Conservation (phyloP, 331 rosid genomes). For the Quercus tomentella region DNA sequence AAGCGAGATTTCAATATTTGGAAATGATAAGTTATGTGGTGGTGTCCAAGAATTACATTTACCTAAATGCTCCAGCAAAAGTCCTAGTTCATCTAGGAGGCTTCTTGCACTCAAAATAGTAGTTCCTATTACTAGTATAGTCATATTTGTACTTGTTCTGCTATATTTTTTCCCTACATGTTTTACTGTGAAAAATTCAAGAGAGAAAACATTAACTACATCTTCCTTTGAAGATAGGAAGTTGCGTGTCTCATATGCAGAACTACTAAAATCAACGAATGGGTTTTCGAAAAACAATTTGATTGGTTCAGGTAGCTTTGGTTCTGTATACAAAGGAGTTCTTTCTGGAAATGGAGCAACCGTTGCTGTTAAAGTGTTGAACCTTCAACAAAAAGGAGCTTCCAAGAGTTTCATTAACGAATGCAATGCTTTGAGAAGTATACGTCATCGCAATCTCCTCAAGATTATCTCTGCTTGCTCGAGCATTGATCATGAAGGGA, state of each 20-base stretch:
- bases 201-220: not conserved
- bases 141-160: no score
- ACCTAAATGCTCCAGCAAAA: conserved; percentile 17
- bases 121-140: not conserved
- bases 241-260: not conserved
- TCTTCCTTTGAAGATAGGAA: not conserved
- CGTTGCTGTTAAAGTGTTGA: conserved; percentile 6
- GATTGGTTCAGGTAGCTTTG: conserved; percentile 1
- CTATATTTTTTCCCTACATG: not conserved
- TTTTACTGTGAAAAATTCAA: not conserved
- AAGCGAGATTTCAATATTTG: not conserved
- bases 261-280: not conserved
- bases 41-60: conserved; percentile 31
- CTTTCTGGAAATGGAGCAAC: not conserved
- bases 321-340: conserved; percentile 14
- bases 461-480: conserved; percentile 25
- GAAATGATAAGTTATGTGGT: conserved; percentile 37
- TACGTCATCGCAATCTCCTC: conserved; percentile 18
- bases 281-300: conserved; percentile 1
- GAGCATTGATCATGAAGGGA: conserved; percentile 18
- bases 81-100: not conserved
- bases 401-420: conserved; percentile 20
- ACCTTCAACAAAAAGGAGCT: conserved; percentile 3
- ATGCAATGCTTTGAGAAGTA: conserved; percentile 15
- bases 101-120: not conserved